Evolutionary conservation across 306 rosid genomes (phyloP), one percentile per base, ranked within the genome.

Genomic region (Abrus precatorius): DNA sequence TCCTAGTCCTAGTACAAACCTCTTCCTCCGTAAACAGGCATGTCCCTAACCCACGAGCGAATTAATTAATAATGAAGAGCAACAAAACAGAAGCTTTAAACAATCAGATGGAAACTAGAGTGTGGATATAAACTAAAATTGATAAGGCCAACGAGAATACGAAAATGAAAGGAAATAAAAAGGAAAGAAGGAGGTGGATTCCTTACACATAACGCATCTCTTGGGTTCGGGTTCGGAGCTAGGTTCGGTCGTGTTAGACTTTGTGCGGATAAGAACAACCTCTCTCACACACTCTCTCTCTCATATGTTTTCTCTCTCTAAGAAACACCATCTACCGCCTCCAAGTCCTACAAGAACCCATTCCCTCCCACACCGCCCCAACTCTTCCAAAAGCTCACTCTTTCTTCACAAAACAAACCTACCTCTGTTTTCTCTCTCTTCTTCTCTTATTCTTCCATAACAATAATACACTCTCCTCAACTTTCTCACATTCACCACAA

Each of bases 231-330:
- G 70, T 78, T 78, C 29, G 75, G 77, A 79, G 27, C 43, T 45
- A 72, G 73, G 84, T 72, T 80, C 9, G 74, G 61, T 10, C 14
- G 4, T 45, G 90, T 72, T 14, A 85, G 94, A 92, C 96, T 91
- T 91, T 76, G 75, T 67, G 80, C 43, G 85, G 97, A 94, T 94
- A 94, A 94, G 97, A 88, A 91, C 91, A 85, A 83, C 86, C 81
- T 50, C 12, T 67, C 50, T 76, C 52, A 62, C 48, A 47, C 60
- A 32, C 61, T 69, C 73, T 78, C 55, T 79, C 61, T 44, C 53
- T 4, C 3, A 28, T 44, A 28, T 3, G 13, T 12, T 33, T 57
- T 61, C 80, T 77, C 86, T 79, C 88, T 84, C 82, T 81, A 32
- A 1, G 6, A 34, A 73, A 76, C 69, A 84, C 28, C 88, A 85